Conservation (phyloP, 2,329 filamentous ascomycete genomes). For the Paracamarosporium sp. region DNA sequence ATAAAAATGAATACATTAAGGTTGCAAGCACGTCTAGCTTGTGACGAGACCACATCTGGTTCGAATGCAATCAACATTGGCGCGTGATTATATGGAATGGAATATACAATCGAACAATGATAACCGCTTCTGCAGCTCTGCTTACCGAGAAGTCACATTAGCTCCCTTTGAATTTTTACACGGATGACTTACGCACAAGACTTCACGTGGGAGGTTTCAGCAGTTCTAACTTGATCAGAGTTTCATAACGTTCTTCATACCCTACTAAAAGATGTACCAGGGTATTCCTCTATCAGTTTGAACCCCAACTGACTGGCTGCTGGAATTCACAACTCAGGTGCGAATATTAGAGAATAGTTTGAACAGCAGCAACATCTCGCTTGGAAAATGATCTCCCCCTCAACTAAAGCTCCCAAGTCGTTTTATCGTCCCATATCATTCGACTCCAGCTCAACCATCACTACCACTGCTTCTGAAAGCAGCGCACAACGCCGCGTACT, state of each 20-base stretch:
- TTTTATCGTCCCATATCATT: not conserved
- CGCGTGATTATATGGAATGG: too few relatives aligned
- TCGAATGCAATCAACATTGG: too few relatives aligned
- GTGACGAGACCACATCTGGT: conserved; percentile 10
- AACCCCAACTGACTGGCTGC: too few relatives aligned
- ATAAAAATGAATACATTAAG: conserved; percentile 50
- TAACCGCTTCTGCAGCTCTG: too few relatives aligned
- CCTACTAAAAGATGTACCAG: not conserved
- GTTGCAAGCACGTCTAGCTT: conserved; percentile 37
- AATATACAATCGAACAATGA: too few relatives aligned
- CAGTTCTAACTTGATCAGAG: not conserved
- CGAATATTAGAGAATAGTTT: conserved; percentile 18
- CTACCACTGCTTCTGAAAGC: conserved; percentile 69
- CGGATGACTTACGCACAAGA: too few relatives aligned
- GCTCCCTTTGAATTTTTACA: too few relatives aligned
- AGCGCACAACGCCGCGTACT: conserved; percentile 93
- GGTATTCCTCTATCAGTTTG: not conserved
- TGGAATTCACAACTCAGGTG: conserved; percentile 13
- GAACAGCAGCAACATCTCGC: not conserved
- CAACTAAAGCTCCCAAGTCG: too few relatives aligned
- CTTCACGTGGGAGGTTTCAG: too few relatives aligned
- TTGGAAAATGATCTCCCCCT: not conserved
- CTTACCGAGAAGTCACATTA: too few relatives aligned
- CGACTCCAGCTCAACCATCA: conserved; percentile 7
- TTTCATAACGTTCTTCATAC: not conserved